Base-by-base conservation (phyloP, 2,329 filamentous ascomycete genomes). In the Elsinoe arachidis region DNA sequence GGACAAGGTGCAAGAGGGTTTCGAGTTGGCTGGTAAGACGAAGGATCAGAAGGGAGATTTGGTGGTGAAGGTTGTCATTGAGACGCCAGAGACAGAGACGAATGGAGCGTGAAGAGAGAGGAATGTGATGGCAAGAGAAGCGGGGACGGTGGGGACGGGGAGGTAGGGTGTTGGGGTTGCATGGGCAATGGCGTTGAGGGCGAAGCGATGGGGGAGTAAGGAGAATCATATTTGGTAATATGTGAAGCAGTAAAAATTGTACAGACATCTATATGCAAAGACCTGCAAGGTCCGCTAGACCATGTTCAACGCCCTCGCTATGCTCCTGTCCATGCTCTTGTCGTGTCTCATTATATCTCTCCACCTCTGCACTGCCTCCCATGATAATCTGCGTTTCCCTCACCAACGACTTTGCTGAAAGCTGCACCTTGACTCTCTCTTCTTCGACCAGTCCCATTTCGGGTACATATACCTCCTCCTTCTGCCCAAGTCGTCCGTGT, bases 1-100 rank as follows among this genome's bases (percentile, higher is more conserved):
- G 0, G 80, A 78, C 12, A 76, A 79, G 30, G 83, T 82, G 5
- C 78, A 79, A 57, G 74, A 78, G 44, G 86, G 85, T 1, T 89
- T 90, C 66, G 82, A 86, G 64, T 78, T 89, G 67, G 87, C 86
- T 1, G 80, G 82, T 12, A 81, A 81, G 65, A 88, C 85, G 0
- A 78, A 79, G 37, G 87, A 89, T 64, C 81, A 82, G 33, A 73
- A 83, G 1, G 85, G 85, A 0, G 85, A 82, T 15, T 70, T 89
- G 55, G 85, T 90, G 14, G 71, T 90, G 61, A 90, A 90, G 74
- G 85, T 89, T 39, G 80, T 88, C 12, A 69, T 78, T 59, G 74
- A 77, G 64, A 76, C 58, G 17, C 30, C 49, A n/a, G 58, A 54
- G 41, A 30, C 37, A 37, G 33, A 53, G 49, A 39, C 35, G n/a